Base-by-base conservation (phyloP, 2,329 filamentous ascomycete species). In the Aspergillus ibericus region DNA sequence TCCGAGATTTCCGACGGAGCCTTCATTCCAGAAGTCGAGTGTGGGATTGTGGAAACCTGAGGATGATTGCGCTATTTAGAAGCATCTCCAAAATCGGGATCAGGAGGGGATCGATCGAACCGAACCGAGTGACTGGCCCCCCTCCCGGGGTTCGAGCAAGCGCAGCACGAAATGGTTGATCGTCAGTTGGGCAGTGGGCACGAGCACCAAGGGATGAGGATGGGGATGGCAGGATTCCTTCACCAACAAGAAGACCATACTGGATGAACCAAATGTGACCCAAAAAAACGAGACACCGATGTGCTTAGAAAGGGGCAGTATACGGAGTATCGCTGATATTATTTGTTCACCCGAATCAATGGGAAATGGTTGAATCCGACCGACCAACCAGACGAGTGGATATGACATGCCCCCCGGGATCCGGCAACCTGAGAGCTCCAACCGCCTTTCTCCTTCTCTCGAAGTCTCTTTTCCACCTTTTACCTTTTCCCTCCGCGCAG, bases 381-480 rank as follows among this genome's bases (percentile, higher is more conserved):
- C 27, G 47, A 55, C 56, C 59, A 59, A 58, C 46, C 52, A 61
- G 36, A 50, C 34, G 20, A 36, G 34, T 27, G 47, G 42, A 61
- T 59, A 59, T 59, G 57, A 56, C 59, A 54, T 58, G 46, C 48
- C 32, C 46, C 50, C 53, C 27, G 51, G 46, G 44, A 53, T 60
- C 51, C 51, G 58, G 58, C 46, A 56, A 50, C 50, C 38, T 34
- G 27, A 34, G 27, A 51, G 44, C 38, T 34, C 53, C 35, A 55
- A 47, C 44, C 36, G 32, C 51, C 44, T 56, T 53, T 46, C 36
- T 53, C 55, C 44, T 54, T 44, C 38, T 56, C 46, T 60, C 63
- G 58, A 62, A 64, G 58, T 62, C 47, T 62, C 61, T 63, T 57
- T 59, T 53, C 62, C 59, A 40, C 18, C 40, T 58, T 55, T 47